These are phyloP conservation scores for Penstemon davidsonii DNA, from an alignment of 257 asterid species.

Conservation along the genomic window DNA sequence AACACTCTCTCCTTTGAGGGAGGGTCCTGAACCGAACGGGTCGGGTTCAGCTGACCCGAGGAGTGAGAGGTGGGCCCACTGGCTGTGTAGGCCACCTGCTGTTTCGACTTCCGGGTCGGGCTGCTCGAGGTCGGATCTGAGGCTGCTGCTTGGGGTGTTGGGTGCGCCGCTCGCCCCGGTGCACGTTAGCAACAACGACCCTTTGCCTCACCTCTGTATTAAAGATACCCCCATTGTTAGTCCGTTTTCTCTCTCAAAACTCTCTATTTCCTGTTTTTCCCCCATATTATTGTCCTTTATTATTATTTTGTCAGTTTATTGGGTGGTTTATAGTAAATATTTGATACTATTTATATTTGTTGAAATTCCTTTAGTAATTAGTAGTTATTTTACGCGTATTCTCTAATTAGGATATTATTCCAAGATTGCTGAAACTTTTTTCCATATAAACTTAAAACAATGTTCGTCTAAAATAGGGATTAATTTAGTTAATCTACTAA, in stretches of 20 bases:
- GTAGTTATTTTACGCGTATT: too few species aligned
- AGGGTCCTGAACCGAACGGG: slow-evolving; percentile 67
- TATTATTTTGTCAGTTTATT: background rate
- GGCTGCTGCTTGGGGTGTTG: slow-evolving; percentile 76
- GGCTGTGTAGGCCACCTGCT: slow-evolving; percentile 59
- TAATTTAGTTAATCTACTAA: too few species aligned
- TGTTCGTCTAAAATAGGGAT: too few species aligned
- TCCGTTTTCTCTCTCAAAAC: background rate
- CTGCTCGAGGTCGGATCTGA: slow-evolving; percentile 66
- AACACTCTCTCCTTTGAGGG: slow-evolving; percentile 61
- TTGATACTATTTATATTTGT: too few species aligned
- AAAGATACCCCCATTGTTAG: slow-evolving; percentile 65
- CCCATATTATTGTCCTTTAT: background rate
- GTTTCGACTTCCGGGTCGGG: slow-evolving; percentile 47
- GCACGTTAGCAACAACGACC: slow-evolving; percentile 65
- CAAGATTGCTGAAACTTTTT: too few species aligned
- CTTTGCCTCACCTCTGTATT: slow-evolving; percentile 56
- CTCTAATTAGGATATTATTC: too few species aligned
- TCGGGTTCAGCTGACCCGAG: slow-evolving; percentile 45
- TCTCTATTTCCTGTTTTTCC: background rate
- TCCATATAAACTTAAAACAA: too few species aligned
- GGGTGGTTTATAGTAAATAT: background rate
- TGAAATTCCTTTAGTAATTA: too few species aligned
- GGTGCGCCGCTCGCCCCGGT: slow-evolving; percentile 87
- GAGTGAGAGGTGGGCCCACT: slow-evolving; percentile 56